These are phyloP conservation scores for Trichoderma atrobrunneum DNA, from an alignment of 2,329 filamentous ascomycete species.

Conservation along the genomic window DNA sequence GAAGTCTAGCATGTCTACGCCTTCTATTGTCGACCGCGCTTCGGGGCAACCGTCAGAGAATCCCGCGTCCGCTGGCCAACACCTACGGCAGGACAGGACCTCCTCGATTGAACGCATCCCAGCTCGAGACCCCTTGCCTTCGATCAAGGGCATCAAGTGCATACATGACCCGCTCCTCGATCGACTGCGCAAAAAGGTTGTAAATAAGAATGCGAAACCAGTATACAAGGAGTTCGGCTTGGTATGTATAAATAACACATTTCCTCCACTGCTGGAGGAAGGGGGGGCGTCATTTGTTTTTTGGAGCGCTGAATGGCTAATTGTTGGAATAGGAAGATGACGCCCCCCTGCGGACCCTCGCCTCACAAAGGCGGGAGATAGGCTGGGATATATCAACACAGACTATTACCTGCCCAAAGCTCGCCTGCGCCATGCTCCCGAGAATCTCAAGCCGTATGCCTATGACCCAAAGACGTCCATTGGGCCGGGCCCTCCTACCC, in stretches of 20 bases:
- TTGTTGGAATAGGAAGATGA: constrained; percentile 70
- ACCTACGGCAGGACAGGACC: constrained; percentile 35
- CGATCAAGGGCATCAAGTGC: constrained; percentile 56
- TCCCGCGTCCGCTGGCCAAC: constrained; percentile 30
- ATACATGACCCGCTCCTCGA: constrained; percentile 60
- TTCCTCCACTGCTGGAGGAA: constrained; percentile 31
- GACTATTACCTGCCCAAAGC: constrained; percentile 69
- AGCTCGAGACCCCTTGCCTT: constrained; percentile 55
- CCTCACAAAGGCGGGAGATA: constrained; percentile 62
- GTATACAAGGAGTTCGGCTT: constrained; percentile 62
- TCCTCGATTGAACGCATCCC: constrained; percentile 44
- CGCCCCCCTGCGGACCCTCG: constrained; percentile 78
- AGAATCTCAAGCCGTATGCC: constrained; percentile 75
- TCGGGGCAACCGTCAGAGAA: constrained; percentile 28
- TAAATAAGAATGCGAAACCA: constrained; percentile 57
- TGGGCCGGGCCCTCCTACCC: constrained; percentile 82
- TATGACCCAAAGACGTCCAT: constrained; percentile 82
- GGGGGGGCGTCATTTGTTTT: constrained; percentile 60
- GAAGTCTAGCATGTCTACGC: constrained; percentile 55
- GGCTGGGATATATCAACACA: constrained; percentile 64
- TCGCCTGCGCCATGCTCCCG: constrained; percentile 68
- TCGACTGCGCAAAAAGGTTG: constrained; percentile 46
- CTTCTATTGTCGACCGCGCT: constrained; percentile 44
- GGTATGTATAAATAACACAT: constrained; percentile 57
- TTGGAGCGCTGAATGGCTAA: constrained; percentile 56